phyloP scores from a whole-genome alignment of 2,329 filamentous ascomycete genomes.

The Diplocarpon rosae region DNA sequence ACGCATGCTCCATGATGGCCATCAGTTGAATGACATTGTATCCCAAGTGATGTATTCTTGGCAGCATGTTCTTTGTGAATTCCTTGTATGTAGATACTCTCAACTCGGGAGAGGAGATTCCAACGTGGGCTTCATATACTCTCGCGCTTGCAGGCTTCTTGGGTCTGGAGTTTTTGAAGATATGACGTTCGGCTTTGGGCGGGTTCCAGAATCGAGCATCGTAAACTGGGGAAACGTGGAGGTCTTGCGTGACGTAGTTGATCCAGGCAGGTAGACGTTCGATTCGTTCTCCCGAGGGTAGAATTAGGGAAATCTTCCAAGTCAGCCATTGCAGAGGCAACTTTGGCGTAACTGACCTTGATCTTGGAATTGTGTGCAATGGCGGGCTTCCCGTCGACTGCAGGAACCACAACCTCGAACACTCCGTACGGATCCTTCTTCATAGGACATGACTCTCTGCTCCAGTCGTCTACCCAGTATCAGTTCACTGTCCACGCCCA shows the following conservation, averaged over 20 bases:
- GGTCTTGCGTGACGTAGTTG: constrained; percentile 89
- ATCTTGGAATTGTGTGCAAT: constrained; percentile 93
- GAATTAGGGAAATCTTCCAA: constrained; percentile 66
- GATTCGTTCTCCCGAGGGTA: constrained; percentile 67
- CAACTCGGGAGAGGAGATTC: constrained; percentile 85
- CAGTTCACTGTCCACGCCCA: constrained; percentile 10
- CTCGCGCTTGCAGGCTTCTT: constrained; percentile 77
- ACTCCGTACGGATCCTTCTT: constrained; percentile 74
- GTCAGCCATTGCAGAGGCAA: constrained; percentile 9
- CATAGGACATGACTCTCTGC: constrained; percentile 75
- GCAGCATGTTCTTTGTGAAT: constrained; percentile 86
- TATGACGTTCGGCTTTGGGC: constrained; percentile 61
- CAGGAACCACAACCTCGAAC: constrained; percentile 71
- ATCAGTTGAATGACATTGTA: constrained; percentile 98
- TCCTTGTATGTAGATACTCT: constrained; percentile 93
- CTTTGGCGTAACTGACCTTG: constrained; percentile 49
- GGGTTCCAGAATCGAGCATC: constrained; percentile 98
- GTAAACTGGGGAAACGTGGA: constrained; percentile 80
- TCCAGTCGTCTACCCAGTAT: constrained; percentile 62
- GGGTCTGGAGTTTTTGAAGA: constrained; percentile 73
- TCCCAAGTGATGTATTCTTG: constrained; percentile 77
- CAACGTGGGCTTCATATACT: constrained; percentile 97
- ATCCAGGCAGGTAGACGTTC: constrained; percentile 95
- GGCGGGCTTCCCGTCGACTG: constrained; percentile 60
- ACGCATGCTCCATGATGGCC: constrained; percentile 98